Base-by-base conservation (phyloP, 2,329 filamentous ascomycete species). In the Xylariomycetidae sp. region DNA sequence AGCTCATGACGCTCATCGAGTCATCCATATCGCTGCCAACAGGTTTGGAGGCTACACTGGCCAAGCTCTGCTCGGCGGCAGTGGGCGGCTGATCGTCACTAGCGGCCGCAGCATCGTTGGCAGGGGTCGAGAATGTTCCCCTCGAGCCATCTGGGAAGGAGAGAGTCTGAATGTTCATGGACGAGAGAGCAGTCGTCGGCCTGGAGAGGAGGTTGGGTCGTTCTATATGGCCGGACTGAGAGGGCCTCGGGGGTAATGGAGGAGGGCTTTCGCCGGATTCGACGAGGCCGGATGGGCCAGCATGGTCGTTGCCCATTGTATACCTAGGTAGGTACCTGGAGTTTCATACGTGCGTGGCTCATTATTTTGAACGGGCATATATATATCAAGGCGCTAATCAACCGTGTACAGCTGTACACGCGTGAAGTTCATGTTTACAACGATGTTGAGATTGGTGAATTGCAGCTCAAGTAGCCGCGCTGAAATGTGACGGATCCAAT, bases 131-230 rank as follows among this genome's bases (percentile, higher is more conserved):
- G 49, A 83, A 82, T 2, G 75, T 81, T 23, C 83, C 80, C 38
- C 77, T 70, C 14, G 77, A 76, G 38, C 77, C 79, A 55, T 87
- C 85, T 9, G 78, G 79, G 42, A 85, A 82, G 2, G 80, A 80
- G 31, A 89, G 70, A 0, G 84, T 86, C 48, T 87, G 83, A 35
- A 89, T 82, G 46, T 90, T 88, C 41, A 88, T 73, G 12, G 87
- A 74, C 1, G 88, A 90, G 11, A 97, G 54, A 8, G 88, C 88
- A 1, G 88, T 96, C 4, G 89, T 96, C 30, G 90, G 79, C 38
- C 78, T 80, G 2, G 83, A 80, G 43, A 66, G 69, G 34, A 68
- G 52, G 3, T 49, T 48, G 23, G 58, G 61, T 42, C 60, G 60
- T 46, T 62, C 59, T 36, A 45, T 32, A 33, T 35, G 7, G 13